phyloP scores from a whole-genome alignment of 2,329 filamentous ascomycete genomes.

The Aspergillus spinulosporus region DNA sequence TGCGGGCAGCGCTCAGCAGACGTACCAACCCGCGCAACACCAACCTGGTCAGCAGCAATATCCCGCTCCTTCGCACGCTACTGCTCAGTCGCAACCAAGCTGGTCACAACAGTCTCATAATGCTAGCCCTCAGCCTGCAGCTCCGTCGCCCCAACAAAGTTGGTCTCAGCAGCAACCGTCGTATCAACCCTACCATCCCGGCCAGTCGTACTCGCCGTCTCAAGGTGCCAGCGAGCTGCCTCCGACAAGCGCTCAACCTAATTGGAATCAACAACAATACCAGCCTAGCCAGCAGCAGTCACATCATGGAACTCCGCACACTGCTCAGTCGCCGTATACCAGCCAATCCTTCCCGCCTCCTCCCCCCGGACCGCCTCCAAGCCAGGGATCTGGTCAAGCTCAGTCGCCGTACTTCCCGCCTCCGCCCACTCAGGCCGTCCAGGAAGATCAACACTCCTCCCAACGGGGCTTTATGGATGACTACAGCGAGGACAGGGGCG shows the following conservation, averaged over 20 bases:
- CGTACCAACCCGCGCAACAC: background rate
- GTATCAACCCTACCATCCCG: background rate
- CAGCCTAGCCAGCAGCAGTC: slow-evolving; percentile 10
- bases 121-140: background rate
- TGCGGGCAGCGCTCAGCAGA: background rate
- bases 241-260: background rate
- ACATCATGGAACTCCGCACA: slow-evolving; percentile 10
- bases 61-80: background rate
- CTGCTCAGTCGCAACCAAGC: slow-evolving; percentile 1
- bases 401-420: slow-evolving; percentile 46
- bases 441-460: slow-evolving; percentile 33
- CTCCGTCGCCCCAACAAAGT: background rate
- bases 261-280: slow-evolving; percentile 10
- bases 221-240: background rate
- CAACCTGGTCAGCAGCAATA: background rate
- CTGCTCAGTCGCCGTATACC: slow-evolving; percentile 22
- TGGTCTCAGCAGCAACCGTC: background rate
- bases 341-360: slow-evolving; percentile 43
- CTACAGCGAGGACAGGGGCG: slow-evolving; percentile 36
- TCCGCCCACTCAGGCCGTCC: slow-evolving; percentile 39
- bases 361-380: slow-evolving; percentile 34
- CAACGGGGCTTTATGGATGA: slow-evolving; percentile 38
- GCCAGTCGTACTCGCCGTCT: slow-evolving; percentile 1
- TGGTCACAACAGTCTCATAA: slow-evolving; percentile 4
- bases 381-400: slow-evolving; percentile 23